These are phyloP conservation scores for Penstemon davidsonii DNA, from an alignment of 257 asterid genomes.

Conservation along the genomic window DNA sequence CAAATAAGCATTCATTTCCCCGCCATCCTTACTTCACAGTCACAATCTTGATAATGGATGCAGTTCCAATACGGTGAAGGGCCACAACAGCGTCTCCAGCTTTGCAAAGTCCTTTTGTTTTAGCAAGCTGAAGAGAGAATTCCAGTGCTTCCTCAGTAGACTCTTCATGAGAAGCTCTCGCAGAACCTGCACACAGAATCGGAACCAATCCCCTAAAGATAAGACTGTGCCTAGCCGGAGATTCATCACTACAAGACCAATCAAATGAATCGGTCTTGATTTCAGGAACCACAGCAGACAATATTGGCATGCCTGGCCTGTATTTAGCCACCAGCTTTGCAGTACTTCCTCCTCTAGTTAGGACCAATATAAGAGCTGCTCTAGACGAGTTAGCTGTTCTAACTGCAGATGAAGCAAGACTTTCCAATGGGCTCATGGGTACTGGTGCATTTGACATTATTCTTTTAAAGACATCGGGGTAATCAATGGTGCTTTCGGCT, in stretches of 20 bases:
- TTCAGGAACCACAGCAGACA: constrained; percentile 50
- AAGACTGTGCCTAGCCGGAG: constrained; percentile 48
- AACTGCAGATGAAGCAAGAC: constrained; percentile 50
- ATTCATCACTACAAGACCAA: constrained; percentile 50
- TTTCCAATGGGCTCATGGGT: constrained; percentile 53
- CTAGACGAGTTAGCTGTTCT: constrained; percentile 42
- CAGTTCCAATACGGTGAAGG: constrained; percentile 44
- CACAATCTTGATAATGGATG: constrained; percentile 45
- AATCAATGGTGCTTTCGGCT: constrained; percentile 47
- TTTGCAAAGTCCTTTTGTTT: constrained; percentile 39
- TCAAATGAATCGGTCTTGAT: constrained; percentile 43
- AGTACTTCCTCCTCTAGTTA: constrained; percentile 50
- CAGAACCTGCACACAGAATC: constrained; percentile 44
- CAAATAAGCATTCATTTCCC: background rate
- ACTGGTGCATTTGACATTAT: constrained; percentile 44
- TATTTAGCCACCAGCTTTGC: constrained; percentile 54
- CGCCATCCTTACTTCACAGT: constrained; percentile 33
- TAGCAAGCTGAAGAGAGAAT: constrained; percentile 41
- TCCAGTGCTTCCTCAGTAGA: constrained; percentile 47
- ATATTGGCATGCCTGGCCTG: constrained; percentile 50
- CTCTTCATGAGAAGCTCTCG: constrained; percentile 50
- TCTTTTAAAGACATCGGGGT: constrained; percentile 39
- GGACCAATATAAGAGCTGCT: constrained; percentile 45
- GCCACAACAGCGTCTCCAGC: constrained; percentile 43
- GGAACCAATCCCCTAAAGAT: constrained; percentile 48